phyloP scores from a whole-genome alignment of 495 filamentous ascomycete genomes.

The Trichoderma reesei region DNA sequence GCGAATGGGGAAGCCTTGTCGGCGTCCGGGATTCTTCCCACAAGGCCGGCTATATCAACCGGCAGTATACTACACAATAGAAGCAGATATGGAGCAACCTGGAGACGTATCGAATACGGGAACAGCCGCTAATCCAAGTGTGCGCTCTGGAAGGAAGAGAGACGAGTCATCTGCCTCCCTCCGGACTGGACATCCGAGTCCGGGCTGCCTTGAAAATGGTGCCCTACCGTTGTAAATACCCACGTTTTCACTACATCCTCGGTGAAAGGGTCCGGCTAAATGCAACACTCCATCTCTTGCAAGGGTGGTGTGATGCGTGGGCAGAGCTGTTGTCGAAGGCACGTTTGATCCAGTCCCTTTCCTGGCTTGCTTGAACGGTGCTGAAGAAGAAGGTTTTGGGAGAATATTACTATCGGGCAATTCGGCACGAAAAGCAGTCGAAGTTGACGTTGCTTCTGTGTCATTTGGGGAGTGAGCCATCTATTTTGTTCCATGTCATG shows the following conservation, averaged over 20 bases:
- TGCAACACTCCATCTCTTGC: background rate
- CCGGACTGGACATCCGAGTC: background rate
- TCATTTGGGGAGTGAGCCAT: background rate
- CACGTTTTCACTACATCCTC: background rate
- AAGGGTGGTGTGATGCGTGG: slow-evolving; percentile 2
- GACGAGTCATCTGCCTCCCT: background rate
- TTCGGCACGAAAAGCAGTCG: background rate
- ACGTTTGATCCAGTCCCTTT: background rate
- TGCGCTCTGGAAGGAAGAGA: no score
- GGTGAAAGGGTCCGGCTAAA: slow-evolving; percentile 5
- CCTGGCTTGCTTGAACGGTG: background rate
- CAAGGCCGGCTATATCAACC: slow-evolving; percentile 7
- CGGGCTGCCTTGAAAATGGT: background rate
- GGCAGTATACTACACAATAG: background rate
- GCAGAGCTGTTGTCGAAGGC: background rate
- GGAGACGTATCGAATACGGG: background rate
- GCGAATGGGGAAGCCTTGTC: slow-evolving; percentile 9
- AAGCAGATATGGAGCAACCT: background rate
- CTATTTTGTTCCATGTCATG: no score
- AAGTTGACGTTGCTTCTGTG: background rate
- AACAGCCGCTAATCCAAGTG: background rate
- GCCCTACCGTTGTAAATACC: background rate
- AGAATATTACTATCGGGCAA: background rate
- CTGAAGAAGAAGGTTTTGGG: background rate
- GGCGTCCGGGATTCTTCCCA: background rate